Base-by-base conservation (phyloP, 352 stramenopile genomes). In the Phytophthora lateralis region DNA sequence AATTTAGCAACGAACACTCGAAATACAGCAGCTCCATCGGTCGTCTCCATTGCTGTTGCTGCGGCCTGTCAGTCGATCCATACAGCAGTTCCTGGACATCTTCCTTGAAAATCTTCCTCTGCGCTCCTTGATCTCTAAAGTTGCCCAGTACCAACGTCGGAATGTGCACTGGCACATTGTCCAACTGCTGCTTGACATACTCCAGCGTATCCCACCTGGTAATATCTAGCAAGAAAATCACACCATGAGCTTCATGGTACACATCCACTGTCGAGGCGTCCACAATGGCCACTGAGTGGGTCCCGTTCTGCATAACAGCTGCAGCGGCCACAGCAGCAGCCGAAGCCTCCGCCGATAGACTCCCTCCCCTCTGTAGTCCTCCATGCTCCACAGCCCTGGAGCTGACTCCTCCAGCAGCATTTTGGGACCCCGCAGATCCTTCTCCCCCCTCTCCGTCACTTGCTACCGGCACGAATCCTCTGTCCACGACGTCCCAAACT, bases 401-500 rank as follows among this genome's bases (percentile, higher is more conserved):
- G 21, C 17, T 39, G 9, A 17, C 29, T 14, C 7, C 45, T 32
- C 21, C 18, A 8, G 11, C 15, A 49, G 21, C 18, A 27, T 42
- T 26, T 14, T 39, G 9, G 14, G 6, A 2, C 2, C 27, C 51
- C 38, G 57, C 14, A n/a, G 6, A 4, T 0, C 20, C 51, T 43
- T 60, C 17, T 39, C 56, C 37, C n/a, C 3, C 39, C 0, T 29
- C 62, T 4, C 52, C 27, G 18, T 55, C 35, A 14, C 18, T 37
- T 27, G 61, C 49, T 37, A 54, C 20, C 9, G 73, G 55, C 11
- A 69, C 43, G 35, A 95, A 89, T 21, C 81, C 87, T n/a, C 73
- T 60, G 67, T 97, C 90, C 5, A 96, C 89, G n/a, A 96, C 88
- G 55, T 97, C 90, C 89, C 91, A 96, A 10, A 97, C 83, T 51